Percentiles rank a stretch among this genome's conserved stretches.
Conservation (phyloP, 306 rosid genomes). For the Prunus mume region DNA sequence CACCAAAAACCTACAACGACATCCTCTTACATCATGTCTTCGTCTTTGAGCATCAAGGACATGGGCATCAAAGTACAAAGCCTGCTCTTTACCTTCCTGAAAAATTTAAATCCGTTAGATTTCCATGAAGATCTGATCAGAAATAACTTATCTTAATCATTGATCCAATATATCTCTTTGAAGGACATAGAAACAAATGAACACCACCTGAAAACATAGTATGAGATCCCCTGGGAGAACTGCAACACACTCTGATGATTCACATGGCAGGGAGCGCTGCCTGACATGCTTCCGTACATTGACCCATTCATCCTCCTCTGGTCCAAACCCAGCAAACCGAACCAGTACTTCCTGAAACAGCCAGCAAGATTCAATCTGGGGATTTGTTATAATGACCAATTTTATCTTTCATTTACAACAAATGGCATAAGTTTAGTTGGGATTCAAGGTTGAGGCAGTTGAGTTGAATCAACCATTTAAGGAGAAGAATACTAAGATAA, state of each 20-base stretch:
- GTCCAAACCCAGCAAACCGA: slow-evolving; percentile 91
- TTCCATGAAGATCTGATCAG: slow-evolving; percentile 20
- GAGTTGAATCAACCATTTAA: not conserved
- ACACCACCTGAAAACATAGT: slow-evolving; percentile 90
- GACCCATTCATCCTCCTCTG: slow-evolving; percentile 98
- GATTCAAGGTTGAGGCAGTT: not conserved
- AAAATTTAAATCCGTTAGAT: not conserved
- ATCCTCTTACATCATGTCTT: slow-evolving; percentile 96
- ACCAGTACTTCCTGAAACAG: slow-evolving; percentile 81
- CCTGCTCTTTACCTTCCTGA: slow-evolving; percentile 99
- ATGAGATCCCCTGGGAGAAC: slow-evolving; percentile 96
- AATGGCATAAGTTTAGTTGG: not conserved
- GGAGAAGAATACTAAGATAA: not conserved
- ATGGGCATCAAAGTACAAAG: slow-evolving; percentile 95
- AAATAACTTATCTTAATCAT: not conserved
- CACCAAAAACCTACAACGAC: slow-evolving; percentile 99
- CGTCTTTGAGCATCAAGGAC: slow-evolving; percentile 98
- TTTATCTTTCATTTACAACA: slow-evolving; percentile 4
- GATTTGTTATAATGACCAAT: not conserved
- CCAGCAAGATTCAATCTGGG: slow-evolving; percentile 17
- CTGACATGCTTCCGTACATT: slow-evolving; percentile 77
- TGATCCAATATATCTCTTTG: slow-evolving; percentile 3
- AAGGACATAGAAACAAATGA: slow-evolving; percentile 8
- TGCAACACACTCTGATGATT: slow-evolving; percentile 96
- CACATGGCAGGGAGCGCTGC: slow-evolving; percentile 95